phyloP scores from a whole-genome alignment of 1,139 yeast species.

The Pichia sp. region DNA sequence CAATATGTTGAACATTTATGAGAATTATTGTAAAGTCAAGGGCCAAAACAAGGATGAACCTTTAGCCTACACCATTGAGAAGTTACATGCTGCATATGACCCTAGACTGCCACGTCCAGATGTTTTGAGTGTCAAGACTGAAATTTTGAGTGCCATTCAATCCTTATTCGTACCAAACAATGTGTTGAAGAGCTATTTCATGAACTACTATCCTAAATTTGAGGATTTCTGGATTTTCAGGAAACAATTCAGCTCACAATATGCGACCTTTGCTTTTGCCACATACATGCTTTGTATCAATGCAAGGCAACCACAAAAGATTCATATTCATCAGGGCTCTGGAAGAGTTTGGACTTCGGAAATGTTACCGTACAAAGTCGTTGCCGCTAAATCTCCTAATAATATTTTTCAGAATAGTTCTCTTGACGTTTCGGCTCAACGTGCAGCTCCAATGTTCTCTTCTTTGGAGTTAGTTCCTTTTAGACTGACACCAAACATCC shows the following conservation, averaged over 20 bases:
- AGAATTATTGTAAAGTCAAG: constrained; percentile 70
- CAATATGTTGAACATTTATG: constrained; percentile 83
- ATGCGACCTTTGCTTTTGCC: constrained; percentile 91
- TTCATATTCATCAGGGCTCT: constrained; percentile 70
- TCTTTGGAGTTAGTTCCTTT: constrained; percentile 96
- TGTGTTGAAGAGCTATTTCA: constrained; percentile 62
- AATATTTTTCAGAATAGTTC: constrained; percentile 47
- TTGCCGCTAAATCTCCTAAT: constrained; percentile 38
- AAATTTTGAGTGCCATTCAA: constrained; percentile 85
- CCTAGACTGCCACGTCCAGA: constrained; percentile 92
- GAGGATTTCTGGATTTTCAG: constrained; percentile 98
- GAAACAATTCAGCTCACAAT: constrained; percentile 90
- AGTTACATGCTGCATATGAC: constrained; percentile 87
- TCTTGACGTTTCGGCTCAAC: constrained; percentile 49
- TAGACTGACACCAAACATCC: constrained; percentile 93
- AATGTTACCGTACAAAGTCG: constrained; percentile 84
- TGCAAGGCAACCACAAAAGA: constrained; percentile 90
- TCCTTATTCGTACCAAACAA: constrained; percentile 81
- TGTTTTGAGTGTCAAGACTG: constrained; percentile 79
- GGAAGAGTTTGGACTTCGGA: constrained; percentile 95
- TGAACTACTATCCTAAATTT: constrained; percentile 62
- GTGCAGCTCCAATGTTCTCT: constrained; percentile 81
- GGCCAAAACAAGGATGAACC: constrained; percentile 86
- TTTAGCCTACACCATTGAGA: constrained; percentile 76
- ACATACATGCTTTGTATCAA: constrained; percentile 94